phyloP scores from a whole-genome alignment of 2,329 filamentous ascomycete genomes.

The Trichophaea hybrida region DNA sequence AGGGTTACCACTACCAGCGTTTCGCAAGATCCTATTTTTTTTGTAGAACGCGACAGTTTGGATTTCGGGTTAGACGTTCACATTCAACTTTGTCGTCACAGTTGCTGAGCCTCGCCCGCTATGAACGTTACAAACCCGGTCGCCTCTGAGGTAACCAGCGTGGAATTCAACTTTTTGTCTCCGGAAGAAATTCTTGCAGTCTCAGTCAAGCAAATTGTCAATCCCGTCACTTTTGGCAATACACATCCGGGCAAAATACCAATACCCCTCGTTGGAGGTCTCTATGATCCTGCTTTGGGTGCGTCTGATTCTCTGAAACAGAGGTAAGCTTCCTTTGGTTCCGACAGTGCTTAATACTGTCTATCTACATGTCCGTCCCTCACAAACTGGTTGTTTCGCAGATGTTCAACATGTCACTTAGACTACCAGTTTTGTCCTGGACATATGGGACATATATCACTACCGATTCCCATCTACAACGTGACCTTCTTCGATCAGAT shows the following conservation, averaged over 20 bases:
- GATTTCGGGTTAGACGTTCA: background rate
- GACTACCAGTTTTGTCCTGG: conserved; percentile 72
- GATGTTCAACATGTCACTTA: conserved; percentile 84
- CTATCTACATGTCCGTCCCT: background rate
- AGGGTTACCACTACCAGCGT: background rate
- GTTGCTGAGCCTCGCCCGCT: background rate
- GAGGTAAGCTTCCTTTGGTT: conserved; percentile 13
- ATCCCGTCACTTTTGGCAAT: conserved; percentile 85
- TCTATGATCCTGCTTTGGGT: conserved; percentile 84
- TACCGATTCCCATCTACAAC: conserved; percentile 87
- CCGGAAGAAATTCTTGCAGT: conserved; percentile 70
- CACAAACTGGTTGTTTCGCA: conserved; percentile 31
- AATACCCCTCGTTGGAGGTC: conserved; percentile 56
- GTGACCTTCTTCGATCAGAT: conserved; percentile 93
- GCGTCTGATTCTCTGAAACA: conserved; percentile 39
- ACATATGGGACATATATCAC: conserved; percentile 86
- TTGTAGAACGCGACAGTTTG: background rate
- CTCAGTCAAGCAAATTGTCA: conserved; percentile 88
- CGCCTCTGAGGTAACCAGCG: conserved; percentile 65
- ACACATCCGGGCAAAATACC: conserved; percentile 54
- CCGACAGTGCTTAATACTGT: conserved; percentile 7
- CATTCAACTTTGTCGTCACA: background rate
- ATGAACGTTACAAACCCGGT: conserved; percentile 63
- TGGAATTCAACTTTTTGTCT: conserved; percentile 79
- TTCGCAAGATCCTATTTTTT: background rate